Evolutionary conservation across 1,139 yeast species (phyloP).

Genomic region (Geotrichum aggregatum): DNA sequence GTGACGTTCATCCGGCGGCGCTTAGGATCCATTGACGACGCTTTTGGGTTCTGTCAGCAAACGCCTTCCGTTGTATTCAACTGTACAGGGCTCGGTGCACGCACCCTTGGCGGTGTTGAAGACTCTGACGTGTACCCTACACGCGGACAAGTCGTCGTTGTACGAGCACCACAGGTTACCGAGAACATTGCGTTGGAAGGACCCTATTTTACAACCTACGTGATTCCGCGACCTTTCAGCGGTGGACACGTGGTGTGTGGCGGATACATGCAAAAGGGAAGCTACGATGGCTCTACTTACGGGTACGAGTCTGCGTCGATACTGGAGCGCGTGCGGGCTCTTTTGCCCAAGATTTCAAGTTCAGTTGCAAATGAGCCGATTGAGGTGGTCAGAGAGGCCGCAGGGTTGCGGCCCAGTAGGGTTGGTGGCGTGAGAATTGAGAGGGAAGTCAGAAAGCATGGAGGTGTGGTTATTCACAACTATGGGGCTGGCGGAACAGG

Average conservation of each 20-base stretch:
- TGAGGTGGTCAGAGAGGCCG: conserved; percentile 52
- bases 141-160: conserved; percentile 61
- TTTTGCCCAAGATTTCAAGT: conserved; percentile 43
- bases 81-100: conserved; percentile 62
- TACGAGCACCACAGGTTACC: conserved; percentile 42
- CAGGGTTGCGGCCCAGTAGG: conserved; percentile 65
- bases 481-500: conserved; percentile 52
- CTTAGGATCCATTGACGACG: conserved; percentile 51
- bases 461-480: conserved; percentile 48
- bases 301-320: conserved; percentile 52
- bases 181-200: conserved; percentile 24
- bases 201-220: conserved; percentile 43
- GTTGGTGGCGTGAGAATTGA: conserved; percentile 62
- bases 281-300: conserved; percentile 53
- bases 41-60: conserved; percentile 32
- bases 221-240: conserved; percentile 61
- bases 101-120: conserved; percentile 49
- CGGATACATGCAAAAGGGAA: conserved; percentile 55
- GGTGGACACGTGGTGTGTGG: conserved; percentile 58
- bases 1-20: conserved; percentile 44
- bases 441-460: conserved; percentile 38
- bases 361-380: conserved; percentile 35
- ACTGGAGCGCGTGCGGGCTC: conserved; percentile 48
- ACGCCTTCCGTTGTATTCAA: conserved; percentile 48
- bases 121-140: conserved; percentile 54